phyloP scores from a whole-genome alignment of 441 rosid species.

The Jatropha multifida region DNA sequence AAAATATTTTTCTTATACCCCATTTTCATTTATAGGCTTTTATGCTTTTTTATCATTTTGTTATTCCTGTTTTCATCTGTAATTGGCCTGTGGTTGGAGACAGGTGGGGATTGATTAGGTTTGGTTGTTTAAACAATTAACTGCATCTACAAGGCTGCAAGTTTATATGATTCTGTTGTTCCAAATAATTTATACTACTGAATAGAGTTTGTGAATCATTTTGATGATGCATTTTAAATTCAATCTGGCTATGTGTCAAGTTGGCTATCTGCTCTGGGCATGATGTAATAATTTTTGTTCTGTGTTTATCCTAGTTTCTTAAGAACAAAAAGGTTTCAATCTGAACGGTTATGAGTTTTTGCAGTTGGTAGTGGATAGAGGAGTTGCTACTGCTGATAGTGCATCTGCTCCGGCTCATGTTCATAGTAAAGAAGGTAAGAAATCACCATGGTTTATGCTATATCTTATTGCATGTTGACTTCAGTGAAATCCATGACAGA shows the following conservation, averaged over 20 bases:
- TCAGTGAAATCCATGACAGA: no score
- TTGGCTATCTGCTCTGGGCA: neutral
- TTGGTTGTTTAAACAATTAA: neutral
- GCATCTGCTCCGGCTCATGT: slow-evolving; percentile 46
- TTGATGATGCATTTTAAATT: neutral
- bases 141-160: neutral
- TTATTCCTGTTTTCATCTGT: neutral
- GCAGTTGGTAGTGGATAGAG: slow-evolving; percentile 56
- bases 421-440: slow-evolving; percentile 47
- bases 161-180: neutral
- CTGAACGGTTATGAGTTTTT: slow-evolving; percentile 21
- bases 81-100: neutral
- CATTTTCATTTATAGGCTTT: neutral
- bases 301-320: slow-evolving; percentile 1
- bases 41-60: neutral
- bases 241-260: neutral
- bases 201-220: neutral
- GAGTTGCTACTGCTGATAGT: slow-evolving; percentile 31
- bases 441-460: slow-evolving; percentile 1
- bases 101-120: neutral
- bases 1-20: neutral
- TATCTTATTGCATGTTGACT: neutral
- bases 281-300: neutral
- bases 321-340: neutral
- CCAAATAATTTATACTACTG: neutral